Evolutionary conservation across 1,284 basidiomycete genomes (phyloP).

Genomic region (Irpex lacteus): DNA sequence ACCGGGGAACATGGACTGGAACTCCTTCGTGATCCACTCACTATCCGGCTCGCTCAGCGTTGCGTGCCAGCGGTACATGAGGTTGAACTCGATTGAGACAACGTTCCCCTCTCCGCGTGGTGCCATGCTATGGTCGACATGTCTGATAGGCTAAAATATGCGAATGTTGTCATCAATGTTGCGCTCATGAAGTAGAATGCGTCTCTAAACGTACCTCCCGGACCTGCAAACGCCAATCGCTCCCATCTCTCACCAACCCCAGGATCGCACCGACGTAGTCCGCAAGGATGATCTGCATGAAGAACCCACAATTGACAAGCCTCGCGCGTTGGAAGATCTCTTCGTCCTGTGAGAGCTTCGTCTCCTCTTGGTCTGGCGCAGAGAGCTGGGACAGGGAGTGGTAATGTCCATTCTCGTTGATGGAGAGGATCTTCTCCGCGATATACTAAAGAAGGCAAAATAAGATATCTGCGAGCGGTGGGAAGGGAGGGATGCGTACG

Average conservation of each 20-base stretch:
- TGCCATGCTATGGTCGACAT: conserved; percentile 42
- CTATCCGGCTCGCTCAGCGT: conserved; percentile 58
- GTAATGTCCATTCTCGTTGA: conserved; percentile 62
- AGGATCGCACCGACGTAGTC: conserved; percentile 76
- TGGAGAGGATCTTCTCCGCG: conserved; percentile 62
- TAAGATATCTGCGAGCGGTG: neutral
- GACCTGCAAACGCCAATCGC: conserved; percentile 58
- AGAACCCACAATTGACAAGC: conserved; percentile 57
- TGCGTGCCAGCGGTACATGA: conserved; percentile 75
- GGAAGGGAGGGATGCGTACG: conserved; percentile 33
- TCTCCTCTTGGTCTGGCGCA: conserved; percentile 14
- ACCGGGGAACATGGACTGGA: conserved; percentile 41
- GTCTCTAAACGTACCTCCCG: conserved; percentile 40
- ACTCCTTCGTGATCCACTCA: conserved; percentile 52
- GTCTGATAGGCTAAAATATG: conserved; percentile 41
- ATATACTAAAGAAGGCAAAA: conserved; percentile 47
- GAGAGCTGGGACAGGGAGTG: conserved; percentile 27
- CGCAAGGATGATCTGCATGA: conserved; percentile 66
- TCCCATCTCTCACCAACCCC: conserved; percentile 56
- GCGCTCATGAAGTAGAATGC: neutral
- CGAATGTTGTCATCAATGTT: too few species aligned
- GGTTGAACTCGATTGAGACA: conserved; percentile 71
- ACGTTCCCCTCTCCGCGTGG: conserved; percentile 70
- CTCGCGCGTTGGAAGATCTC: conserved; percentile 77
- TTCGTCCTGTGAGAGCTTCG: conserved; percentile 50